Evolutionary conservation across 1,284 basidiomycete genomes (phyloP).

Genomic region (Ceratobasidium sp.): DNA sequence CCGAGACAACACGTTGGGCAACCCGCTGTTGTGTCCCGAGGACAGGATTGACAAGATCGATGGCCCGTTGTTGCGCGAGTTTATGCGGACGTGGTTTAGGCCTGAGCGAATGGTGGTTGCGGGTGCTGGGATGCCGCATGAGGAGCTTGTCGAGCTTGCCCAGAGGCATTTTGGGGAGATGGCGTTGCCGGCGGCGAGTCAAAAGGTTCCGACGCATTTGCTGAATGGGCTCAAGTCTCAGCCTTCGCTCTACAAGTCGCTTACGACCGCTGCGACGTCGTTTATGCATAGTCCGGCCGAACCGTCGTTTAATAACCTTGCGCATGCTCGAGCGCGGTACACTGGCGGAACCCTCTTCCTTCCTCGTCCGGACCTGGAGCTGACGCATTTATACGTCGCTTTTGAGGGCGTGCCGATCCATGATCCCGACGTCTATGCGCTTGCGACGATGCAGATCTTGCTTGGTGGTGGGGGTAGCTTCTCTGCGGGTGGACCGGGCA

Average conservation of each 20-base stretch:
- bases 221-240: slow-evolving; percentile 61
- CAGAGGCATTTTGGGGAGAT: slow-evolving; percentile 88
- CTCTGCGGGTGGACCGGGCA: slow-evolving; percentile 96
- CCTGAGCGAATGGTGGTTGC: slow-evolving; percentile 96
- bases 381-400: slow-evolving; percentile 93
- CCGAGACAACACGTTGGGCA: slow-evolving; percentile 83
- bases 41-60: slow-evolving; percentile 83
- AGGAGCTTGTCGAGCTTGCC: slow-evolving; percentile 86
- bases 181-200: slow-evolving; percentile 60
- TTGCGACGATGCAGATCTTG: slow-evolving; percentile 95
- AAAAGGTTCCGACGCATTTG: slow-evolving; percentile 64
- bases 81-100: slow-evolving; percentile 87
- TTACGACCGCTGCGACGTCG: slow-evolving; percentile 75
- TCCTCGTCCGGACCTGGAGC: slow-evolving; percentile 77
- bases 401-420: slow-evolving; percentile 95
- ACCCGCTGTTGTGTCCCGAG: slow-evolving; percentile 89
- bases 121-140: slow-evolving; percentile 92
- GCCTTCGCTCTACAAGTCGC: slow-evolving; percentile 72
- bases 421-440: slow-evolving; percentile 93
- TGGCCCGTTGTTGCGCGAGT: slow-evolving; percentile 72
- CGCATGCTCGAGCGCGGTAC: slow-evolving; percentile 73
- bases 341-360: slow-evolving; percentile 88
- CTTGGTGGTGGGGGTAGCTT: slow-evolving; percentile 96
- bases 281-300: slow-evolving; percentile 65
- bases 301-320: slow-evolving; percentile 57